Evolutionary conservation across 345 rosid species (phyloP).

Genomic region (Eucalyptus grandis): DNA sequence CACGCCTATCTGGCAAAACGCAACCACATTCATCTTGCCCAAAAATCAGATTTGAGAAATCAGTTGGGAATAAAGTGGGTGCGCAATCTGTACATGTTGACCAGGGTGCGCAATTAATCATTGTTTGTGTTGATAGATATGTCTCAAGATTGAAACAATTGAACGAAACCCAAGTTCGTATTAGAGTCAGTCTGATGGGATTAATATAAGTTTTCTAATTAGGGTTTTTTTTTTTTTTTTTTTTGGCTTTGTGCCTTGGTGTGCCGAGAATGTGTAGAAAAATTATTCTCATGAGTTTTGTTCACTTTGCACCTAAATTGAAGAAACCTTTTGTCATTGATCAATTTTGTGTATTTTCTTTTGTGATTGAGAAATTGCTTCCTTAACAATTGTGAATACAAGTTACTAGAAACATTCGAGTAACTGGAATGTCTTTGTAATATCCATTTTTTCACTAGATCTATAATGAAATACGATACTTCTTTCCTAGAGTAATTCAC

Average conservation of each 20-base stretch:
- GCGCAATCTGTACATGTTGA: too few species aligned
- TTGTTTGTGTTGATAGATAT: background rate
- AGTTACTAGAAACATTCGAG: background rate
- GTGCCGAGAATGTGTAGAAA: background rate
- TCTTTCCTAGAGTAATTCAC: too few species aligned
- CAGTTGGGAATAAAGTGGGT: background rate
- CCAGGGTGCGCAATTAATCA: background rate
- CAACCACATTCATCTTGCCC: background rate
- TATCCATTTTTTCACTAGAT: too few species aligned
- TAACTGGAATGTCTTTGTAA: too few species aligned
- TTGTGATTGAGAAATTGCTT: background rate
- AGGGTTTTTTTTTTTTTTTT: too few species aligned
- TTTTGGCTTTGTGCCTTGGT: background rate
- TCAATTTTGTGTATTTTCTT: too few species aligned
- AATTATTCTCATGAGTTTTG: background rate
- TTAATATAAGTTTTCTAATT: background rate
- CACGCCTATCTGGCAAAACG: background rate
- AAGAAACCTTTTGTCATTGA: background rate
- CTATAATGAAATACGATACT: too few species aligned
- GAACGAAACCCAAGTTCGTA: background rate
- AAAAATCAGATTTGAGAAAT: too few species aligned
- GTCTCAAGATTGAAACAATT: accelerated
- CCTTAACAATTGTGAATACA: too few species aligned
- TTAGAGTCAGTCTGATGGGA: accelerated
- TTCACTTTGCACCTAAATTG: background rate